These are phyloP conservation scores for Spiromastix sp. DNA, from an alignment of 2,329 filamentous ascomycete genomes.

Conservation along the genomic window DNA sequence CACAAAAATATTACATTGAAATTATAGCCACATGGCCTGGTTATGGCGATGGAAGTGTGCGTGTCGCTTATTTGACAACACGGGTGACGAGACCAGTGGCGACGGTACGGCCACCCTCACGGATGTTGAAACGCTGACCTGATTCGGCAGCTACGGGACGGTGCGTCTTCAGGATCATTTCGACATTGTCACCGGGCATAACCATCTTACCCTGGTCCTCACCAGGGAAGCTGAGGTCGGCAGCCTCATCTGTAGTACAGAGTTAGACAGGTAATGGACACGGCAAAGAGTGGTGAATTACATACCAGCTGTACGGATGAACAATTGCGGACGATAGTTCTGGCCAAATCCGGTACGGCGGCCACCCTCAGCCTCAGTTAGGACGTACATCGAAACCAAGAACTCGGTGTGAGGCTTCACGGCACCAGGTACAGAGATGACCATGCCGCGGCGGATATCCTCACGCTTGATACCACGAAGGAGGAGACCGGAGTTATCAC, in stretches of 20 bases:
- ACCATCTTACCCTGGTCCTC: constrained; percentile 71
- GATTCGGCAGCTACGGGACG: constrained; percentile 78
- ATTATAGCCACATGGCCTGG: background rate
- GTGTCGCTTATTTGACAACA: constrained; percentile 48
- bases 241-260: constrained; percentile 46
- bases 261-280: constrained; percentile 5
- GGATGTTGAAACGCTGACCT: constrained; percentile 95
- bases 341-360: constrained; percentile 90
- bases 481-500: constrained; percentile 95
- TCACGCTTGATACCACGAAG: constrained; percentile 94
- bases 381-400: constrained; percentile 89
- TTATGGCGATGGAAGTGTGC: background rate
- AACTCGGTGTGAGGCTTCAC: constrained; percentile 86
- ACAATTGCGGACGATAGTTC: constrained; percentile 97
- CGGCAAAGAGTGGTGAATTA: constrained; percentile 19
- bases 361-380: constrained; percentile 96
- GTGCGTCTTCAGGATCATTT: constrained; percentile 85
- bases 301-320: constrained; percentile 83
- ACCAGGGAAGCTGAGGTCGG: constrained; percentile 76
- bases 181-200: constrained; percentile 97
- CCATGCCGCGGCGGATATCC: constrained; percentile 91
- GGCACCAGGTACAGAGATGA: constrained; percentile 71
- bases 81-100: constrained; percentile 74
- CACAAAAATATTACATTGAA: constrained; percentile 3
- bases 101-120: constrained; percentile 87